Base-by-base conservation (phyloP, 2,329 filamentous ascomycete species). In the Knoxdaviesia proteae region DNA sequence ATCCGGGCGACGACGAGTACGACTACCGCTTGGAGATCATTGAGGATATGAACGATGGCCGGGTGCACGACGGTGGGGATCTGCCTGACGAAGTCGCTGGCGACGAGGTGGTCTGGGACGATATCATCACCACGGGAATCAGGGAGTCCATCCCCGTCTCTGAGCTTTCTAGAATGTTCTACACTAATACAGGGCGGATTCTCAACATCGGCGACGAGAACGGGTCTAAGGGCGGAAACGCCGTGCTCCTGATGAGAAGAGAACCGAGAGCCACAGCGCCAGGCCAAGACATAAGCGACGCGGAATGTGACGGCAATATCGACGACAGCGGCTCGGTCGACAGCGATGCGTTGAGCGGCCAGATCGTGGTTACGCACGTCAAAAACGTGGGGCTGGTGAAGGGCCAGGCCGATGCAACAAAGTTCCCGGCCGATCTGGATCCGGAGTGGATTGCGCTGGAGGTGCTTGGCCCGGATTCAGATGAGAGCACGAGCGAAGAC, bases 361-460 rank as follows among this genome's bases (percentile, higher is more conserved):
- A 20, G 20, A 20, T 20, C 20, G 20, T 20, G 20, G 20, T 3
- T 20, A 20, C 20, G 20, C 20, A 20, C 3, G 3, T 3, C 20
- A 20, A 20, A 3, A 3, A 20, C 20, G 20, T 20, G 20, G 20
- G 20, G 20, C 20, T 20, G 20, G 20, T 20, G 20, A 20, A 20
- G 20, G 20, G 20, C 20, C 20, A 20, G 20, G 20, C 20, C 20
- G 20, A 20, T 20, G 20, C 20, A 20, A 3, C 20, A 2, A 20
- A 20, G 20, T 43, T 93, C 3, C 84, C 84, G 1, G 65, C 68
- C 1, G 80, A 86, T 46, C 64, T 94, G 0, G 87, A 94, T 50
- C 76, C 80, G 0, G 87, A 93, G 57, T 94, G 87, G 87, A 72
- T 94, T 49, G 87, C 87, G 0, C 74, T 94, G 10, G 84, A 94